These are phyloP conservation scores for Wickerhamiella bombiphila DNA, from an alignment of 805 yeast species.

Conservation along the genomic window DNA sequence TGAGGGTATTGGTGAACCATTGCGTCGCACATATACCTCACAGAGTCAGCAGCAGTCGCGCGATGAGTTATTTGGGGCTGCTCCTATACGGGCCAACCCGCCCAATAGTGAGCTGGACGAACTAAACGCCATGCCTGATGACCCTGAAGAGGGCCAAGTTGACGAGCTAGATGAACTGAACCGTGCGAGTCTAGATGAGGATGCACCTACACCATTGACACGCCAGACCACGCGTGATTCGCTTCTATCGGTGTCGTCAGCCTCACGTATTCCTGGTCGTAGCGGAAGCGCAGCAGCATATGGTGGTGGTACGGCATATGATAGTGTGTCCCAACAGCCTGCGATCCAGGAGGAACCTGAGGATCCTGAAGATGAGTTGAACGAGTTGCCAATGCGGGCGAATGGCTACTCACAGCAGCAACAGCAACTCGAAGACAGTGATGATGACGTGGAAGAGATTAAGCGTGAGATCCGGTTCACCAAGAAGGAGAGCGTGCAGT, in stretches of 20 bases:
- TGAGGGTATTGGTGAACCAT: slow-evolving; percentile 1
- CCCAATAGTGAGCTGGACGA: slow-evolving; percentile 17
- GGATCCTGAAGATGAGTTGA: slow-evolving; percentile 12
- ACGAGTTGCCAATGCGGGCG: slow-evolving; percentile 11
- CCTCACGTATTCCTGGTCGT: not conserved
- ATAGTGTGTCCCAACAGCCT: not conserved
- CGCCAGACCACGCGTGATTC: not conserved
- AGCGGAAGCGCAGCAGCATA: not conserved
- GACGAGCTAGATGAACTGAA: slow-evolving; percentile 3
- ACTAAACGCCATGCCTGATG: slow-evolving; percentile 17
- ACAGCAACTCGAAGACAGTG: slow-evolving; percentile 23
- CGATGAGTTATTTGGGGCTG: slow-evolving; percentile 20
- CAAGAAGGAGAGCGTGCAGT: slow-evolving; percentile 73
- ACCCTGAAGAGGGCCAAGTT: not conserved
- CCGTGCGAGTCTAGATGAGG: not conserved
- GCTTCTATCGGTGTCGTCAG: not conserved
- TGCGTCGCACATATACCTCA: slow-evolving; percentile 15
- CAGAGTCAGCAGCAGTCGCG: slow-evolving; percentile 14
- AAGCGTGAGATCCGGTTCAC: slow-evolving; percentile 70
- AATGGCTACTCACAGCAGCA: slow-evolving; percentile 2
- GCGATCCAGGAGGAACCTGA: slow-evolving; percentile 4
- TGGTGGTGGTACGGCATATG: not conserved
- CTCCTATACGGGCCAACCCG: slow-evolving; percentile 1
- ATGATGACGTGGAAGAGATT: slow-evolving; percentile 78
- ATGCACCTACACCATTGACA: not conserved